Conservation (phyloP, 306 rosid genomes). For the Mucuna pruriens region DNA sequence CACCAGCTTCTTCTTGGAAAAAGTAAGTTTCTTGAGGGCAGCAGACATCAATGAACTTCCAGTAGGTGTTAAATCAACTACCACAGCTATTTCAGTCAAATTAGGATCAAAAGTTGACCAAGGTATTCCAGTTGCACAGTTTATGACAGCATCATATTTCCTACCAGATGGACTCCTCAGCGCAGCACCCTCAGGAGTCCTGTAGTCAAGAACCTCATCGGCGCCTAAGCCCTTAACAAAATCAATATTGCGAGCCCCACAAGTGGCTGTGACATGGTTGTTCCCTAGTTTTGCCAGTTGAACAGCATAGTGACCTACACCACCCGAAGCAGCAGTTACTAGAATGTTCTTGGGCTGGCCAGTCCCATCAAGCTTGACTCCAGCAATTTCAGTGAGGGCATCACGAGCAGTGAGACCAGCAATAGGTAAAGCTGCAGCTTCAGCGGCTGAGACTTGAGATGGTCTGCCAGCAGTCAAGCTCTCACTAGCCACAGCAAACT, state of each 20-base stretch:
- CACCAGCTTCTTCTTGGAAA: slow-evolving; percentile 65
- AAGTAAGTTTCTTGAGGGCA: slow-evolving; percentile 57
- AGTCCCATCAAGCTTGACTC: slow-evolving; percentile 67
- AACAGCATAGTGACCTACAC: slow-evolving; percentile 67
- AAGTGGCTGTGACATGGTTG: slow-evolving; percentile 68
- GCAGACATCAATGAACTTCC: slow-evolving; percentile 27
- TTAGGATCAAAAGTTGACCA: slow-evolving; percentile 70
- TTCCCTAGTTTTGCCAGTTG: slow-evolving; percentile 75
- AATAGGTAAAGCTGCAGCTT: slow-evolving; percentile 60
- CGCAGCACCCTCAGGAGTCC: slow-evolving; percentile 62
- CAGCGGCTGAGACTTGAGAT: slow-evolving; percentile 64
- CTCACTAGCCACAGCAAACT: slow-evolving; percentile 54
- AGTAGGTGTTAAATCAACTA: slow-evolving; percentile 61
- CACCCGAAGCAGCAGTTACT: slow-evolving; percentile 66
- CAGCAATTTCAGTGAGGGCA: slow-evolving; percentile 64
- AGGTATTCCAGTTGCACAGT: slow-evolving; percentile 58
- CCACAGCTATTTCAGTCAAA: slow-evolving; percentile 55
- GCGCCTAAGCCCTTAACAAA: slow-evolving; percentile 70
- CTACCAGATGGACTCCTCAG: slow-evolving; percentile 67
- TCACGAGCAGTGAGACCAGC: slow-evolving; percentile 74
- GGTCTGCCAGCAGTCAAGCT: slow-evolving; percentile 59
- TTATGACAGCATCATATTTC: slow-evolving; percentile 66
- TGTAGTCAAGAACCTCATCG: slow-evolving; percentile 80
- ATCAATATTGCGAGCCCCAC: slow-evolving; percentile 69
- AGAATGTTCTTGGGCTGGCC: slow-evolving; percentile 57